Conservation (phyloP, 331 rosid genomes). For the Arachis monticola region DNA sequence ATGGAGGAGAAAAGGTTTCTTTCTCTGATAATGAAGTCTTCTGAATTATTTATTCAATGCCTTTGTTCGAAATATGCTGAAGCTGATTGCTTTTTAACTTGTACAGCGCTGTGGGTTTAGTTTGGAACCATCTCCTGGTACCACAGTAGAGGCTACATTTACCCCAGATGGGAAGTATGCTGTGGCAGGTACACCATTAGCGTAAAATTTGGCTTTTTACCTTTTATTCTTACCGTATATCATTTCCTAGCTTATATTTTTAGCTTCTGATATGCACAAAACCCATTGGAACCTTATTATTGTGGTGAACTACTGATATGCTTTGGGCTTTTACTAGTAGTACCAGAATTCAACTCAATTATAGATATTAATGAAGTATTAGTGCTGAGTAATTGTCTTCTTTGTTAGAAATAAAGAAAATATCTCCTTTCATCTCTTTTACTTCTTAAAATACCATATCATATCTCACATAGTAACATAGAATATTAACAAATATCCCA, state of each 20-base stretch:
- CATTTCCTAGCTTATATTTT: constrained; percentile 8
- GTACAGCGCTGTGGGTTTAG: constrained; percentile 93
- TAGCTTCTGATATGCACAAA: constrained; percentile 17
- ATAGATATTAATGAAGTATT: not conserved
- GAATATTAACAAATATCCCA: too few species aligned
- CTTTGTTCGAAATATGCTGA: constrained; percentile 11
- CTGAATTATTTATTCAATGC: constrained; percentile 15
- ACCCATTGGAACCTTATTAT: not conserved
- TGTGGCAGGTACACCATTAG: constrained; percentile 68
- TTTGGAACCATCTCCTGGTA: constrained; percentile 85
- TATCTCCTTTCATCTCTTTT: too few species aligned
- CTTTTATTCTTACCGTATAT: constrained; percentile 1
- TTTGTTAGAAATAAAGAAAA: too few species aligned
- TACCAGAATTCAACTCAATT: not conserved
- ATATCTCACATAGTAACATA: too few species aligned
- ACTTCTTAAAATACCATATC: too few species aligned
- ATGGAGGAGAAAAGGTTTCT: constrained; percentile 89
- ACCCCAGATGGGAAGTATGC: constrained; percentile 96
- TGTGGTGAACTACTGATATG: not conserved
- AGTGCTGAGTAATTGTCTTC: not conserved
- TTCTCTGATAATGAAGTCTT: constrained; percentile 31
- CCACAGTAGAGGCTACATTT: constrained; percentile 86
- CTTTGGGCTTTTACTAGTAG: not conserved
- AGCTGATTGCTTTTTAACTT: constrained; percentile 37
- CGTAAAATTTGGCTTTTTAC: constrained; percentile 22